Evolutionary conservation across 768 basidiomycete species (phyloP), one percentile per base, ranked within the genome.

Genomic region (Mycena vitilis): DNA sequence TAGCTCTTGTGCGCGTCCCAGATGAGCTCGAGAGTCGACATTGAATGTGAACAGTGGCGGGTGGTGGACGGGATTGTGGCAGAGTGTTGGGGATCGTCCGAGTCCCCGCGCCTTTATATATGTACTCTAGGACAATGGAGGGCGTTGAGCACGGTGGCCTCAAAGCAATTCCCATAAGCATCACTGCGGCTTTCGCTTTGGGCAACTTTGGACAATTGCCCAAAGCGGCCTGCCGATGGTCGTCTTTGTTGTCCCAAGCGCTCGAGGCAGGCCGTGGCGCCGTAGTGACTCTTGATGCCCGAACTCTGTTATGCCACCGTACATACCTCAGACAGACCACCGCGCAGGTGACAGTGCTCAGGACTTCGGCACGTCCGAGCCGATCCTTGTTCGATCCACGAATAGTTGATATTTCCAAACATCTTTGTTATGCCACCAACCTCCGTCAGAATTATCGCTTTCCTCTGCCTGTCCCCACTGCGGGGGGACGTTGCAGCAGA

Each of bases 11-110:
- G 45, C 12, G 61, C 55, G 49, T 68, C 63, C 66, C 66, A 68
- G 56, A 72, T 54, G 16, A 72, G 60, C 30, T 72, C 63, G 48
- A 72, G 67, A 13, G 71, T 72, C 18, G 71, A 72, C 71, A 72
- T 72, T 38, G 45, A 49, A n/a, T 15, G 56, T 40, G 38, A 5
- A 4, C 20, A 9, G 11, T 40, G 11, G 40, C 15, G 10, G 10
- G 10, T 40, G 15, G 40, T 40, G n/a, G 25, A 18, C 12, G n/a
- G 4, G 10, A 51, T 38, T 36, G 48, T 36, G 47, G 63, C 37
- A 48, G 16, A 36, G 22, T 8, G 38, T 8, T 4, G 10, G 36
- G 30, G 37, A 16, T 16, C 15, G 40, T 11, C 7, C 2, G 40
- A 10, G 10, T 40, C 15, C 40, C 5, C 15, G 40, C 40, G 54